A percentile compares a stretch with the other conserved stretches of the same genome.
phyloP scores from a whole-genome alignment of 2,329 filamentous ascomycete genomes.

The Nannizziopsis arthrosporioides region DNA sequence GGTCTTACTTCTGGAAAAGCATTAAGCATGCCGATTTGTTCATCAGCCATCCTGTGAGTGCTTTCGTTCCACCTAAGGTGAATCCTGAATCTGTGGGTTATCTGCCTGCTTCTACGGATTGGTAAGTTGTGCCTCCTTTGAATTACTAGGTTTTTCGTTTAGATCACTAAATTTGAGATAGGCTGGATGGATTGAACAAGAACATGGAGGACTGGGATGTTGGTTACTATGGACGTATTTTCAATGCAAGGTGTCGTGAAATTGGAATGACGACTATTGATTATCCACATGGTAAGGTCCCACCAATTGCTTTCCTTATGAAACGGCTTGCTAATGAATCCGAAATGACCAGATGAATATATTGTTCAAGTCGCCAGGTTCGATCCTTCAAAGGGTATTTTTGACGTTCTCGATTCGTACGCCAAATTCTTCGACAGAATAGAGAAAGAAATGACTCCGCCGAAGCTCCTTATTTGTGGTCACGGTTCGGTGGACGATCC shows the following conservation, averaged over 20 bases:
- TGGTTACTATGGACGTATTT: constrained; percentile 63
- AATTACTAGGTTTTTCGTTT: constrained; percentile 1
- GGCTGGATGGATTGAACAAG: constrained; percentile 73
- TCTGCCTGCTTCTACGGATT: constrained; percentile 71
- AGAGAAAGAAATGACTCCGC: constrained; percentile 46
- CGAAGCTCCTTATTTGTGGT: constrained; percentile 61
- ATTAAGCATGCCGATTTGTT: constrained; percentile 64
- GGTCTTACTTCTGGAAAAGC: constrained; percentile 62
- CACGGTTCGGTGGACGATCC: constrained; percentile 74
- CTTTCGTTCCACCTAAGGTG: constrained; percentile 61
- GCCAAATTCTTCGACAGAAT: constrained; percentile 56
- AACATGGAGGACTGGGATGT: constrained; percentile 56
- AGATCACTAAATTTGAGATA: constrained; percentile 19
- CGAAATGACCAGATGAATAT: constrained; percentile 46
- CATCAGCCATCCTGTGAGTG: constrained; percentile 66
- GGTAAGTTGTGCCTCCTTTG: constrained; percentile 33
- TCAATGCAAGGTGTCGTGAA: constrained; percentile 52
- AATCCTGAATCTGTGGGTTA: constrained; percentile 57
- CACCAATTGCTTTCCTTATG: constrained; percentile 33
- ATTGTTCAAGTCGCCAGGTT: constrained; percentile 73
- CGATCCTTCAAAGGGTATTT: constrained; percentile 72
- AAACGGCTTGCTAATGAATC: constrained; percentile 14
- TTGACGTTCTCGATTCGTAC: constrained; percentile 64
- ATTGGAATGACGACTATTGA: constrained; percentile 38
- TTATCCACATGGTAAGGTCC: constrained; percentile 31